Evolutionary conservation across 208 protist species (phyloP), one percentile per base, ranked within the genome.

Genomic region (Acanthamoeba castellanii): DNA sequence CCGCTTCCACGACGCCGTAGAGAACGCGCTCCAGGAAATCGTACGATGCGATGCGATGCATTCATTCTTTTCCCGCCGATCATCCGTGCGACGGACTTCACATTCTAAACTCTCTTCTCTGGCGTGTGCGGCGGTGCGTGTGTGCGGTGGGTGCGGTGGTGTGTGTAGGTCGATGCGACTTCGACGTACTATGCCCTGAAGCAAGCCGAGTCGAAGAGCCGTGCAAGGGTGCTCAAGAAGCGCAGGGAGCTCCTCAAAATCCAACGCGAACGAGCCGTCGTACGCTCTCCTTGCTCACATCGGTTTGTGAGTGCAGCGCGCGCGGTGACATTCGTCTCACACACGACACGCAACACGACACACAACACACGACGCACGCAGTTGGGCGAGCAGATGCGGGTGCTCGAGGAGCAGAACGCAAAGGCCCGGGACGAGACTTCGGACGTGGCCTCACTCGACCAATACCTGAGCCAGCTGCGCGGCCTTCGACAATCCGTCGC

Each of bases 391-490:
- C 16, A 82, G 37, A 82, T 82, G 6, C 32, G 74, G 7, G 37
- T 30, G 42, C 74, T 82, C 25, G 74, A 82, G 42, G 37, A 82
- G 37, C 32, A 82, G 32, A 82, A 52, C 74, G 42, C 74, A 7
- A 42, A 50, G 34, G 20, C 37, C 16, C 74, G 42, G 37, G 74
- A 9, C 7, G 74, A 82, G 74, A 82, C 20, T 4, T 13, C 52
- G 74, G 37, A 52, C 42, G 22, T 82, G 32, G 37, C 22, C 42
- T 1, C 32, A 7, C 74, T 82, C 42, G 74, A 82, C 25, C 74
- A 37, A 11, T 82, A 82, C 42, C 74, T 82, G 37, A 34, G 34
- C 74, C 52, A 82, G 74, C 74, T 82, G 20, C 11, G 74, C 74
- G 74, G 74, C 20, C 74, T 82, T 5, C 74, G 74, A 7, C 74